Evolutionary conservation across 2,329 filamentous ascomycete genomes (phyloP).

Genomic region (Fulvia fulva): DNA sequence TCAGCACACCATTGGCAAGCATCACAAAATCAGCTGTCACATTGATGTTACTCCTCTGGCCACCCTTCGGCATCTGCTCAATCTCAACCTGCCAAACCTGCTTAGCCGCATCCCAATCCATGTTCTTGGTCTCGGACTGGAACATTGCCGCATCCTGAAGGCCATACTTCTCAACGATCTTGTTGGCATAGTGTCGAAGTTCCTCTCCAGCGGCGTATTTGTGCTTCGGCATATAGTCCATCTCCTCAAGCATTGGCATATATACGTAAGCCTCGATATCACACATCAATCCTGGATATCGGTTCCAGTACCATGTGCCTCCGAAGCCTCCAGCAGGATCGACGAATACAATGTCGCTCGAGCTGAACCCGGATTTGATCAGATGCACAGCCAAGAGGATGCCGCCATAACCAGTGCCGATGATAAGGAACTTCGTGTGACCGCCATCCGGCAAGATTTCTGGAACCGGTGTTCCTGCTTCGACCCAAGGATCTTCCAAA

Average conservation of each 20-base stretch:
- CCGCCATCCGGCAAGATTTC: constrained; percentile 16
- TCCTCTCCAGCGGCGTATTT: constrained; percentile 46
- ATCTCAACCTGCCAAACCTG: constrained; percentile 34
- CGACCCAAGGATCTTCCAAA: constrained; percentile 31
- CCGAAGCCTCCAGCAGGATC: constrained; percentile 49
- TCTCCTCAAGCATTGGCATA: constrained; percentile 56
- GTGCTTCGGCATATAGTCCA: constrained; percentile 54
- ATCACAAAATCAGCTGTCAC: constrained; percentile 40
- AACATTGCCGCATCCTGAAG: constrained; percentile 46
- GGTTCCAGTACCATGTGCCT: constrained; percentile 38
- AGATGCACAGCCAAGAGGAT: constrained; percentile 41
- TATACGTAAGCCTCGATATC: constrained; percentile 61
- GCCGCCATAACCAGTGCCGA: constrained; percentile 46
- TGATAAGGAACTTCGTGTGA: constrained; percentile 29
- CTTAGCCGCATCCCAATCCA: constrained; percentile 47
- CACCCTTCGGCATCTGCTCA: constrained; percentile 29
- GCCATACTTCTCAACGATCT: constrained; percentile 43
- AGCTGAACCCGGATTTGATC: constrained; percentile 36
- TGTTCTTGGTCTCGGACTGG: constrained; percentile 40
- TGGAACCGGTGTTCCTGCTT: constrained; percentile 17
- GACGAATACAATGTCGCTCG: constrained; percentile 39
- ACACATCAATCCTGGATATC: constrained; percentile 48
- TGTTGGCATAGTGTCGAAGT: constrained; percentile 45
- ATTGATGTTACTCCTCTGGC: constrained; percentile 17
- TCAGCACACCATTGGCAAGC: constrained; percentile 40